phyloP scores from a whole-genome alignment of 257 asterid species.

The Salvia miltiorrhiza region DNA sequence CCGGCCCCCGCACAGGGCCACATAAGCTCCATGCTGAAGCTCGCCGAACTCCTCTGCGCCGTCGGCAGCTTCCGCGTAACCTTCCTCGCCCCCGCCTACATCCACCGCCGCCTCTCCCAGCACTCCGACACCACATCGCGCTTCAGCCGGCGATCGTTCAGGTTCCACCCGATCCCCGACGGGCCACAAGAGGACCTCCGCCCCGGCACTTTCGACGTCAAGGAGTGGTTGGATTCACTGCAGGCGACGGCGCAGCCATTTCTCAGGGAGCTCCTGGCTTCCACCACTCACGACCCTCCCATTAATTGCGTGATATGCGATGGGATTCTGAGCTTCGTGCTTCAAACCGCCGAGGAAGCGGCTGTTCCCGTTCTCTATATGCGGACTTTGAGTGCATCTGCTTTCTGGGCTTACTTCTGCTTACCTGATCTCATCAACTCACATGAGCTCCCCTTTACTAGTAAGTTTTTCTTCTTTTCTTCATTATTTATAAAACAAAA shows the following conservation, averaged over 20 bases:
- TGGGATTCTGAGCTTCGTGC: slow-evolving; percentile 15
- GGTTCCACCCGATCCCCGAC: slow-evolving; percentile 15
- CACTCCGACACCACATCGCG: slow-evolving; percentile 3
- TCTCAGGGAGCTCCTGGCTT: not conserved
- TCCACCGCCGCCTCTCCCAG: slow-evolving; percentile 22
- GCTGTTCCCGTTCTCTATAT: not conserved
- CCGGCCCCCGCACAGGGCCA: slow-evolving; percentile 41
- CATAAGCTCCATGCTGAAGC: slow-evolving; percentile 38
- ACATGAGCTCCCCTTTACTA: not conserved
- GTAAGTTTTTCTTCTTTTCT: not conserved
- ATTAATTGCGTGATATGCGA: slow-evolving; percentile 3
- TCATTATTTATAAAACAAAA: too few species aligned
- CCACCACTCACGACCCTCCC: not conserved
- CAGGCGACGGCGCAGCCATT: not conserved
- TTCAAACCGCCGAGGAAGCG: not conserved
- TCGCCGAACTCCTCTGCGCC: slow-evolving; percentile 36
- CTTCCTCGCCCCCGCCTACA: slow-evolving; percentile 23
- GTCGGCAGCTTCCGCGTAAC: slow-evolving; percentile 20
- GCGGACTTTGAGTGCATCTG: slow-evolving; percentile 6
- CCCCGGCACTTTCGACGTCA: not conserved
- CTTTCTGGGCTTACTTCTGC: slow-evolving; percentile 9
- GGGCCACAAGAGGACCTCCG: slow-evolving; percentile 21
- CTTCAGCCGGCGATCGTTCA: slow-evolving; percentile 3
- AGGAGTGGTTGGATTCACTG: slow-evolving; percentile 3
- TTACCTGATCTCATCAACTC: not conserved